Evolutionary conservation across 2,329 filamentous ascomycete genomes (phyloP), one percentile per base, ranked within the genome.

Genomic region (Macrophomina phaseolina): DNA sequence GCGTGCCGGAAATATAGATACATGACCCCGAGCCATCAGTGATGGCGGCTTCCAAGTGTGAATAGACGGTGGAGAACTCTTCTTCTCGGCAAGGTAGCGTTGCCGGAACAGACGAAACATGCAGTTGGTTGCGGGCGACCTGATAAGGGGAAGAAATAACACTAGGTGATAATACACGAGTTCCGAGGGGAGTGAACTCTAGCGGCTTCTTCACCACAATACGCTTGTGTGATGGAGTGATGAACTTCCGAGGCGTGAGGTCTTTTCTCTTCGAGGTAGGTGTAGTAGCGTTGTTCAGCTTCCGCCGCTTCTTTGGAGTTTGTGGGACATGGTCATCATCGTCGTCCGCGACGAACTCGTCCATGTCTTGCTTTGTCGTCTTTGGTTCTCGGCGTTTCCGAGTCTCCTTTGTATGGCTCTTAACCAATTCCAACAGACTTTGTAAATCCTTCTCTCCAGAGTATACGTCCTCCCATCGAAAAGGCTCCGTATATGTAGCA

Each of bases 1-100:
- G 95, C 0, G 94, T 98, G n/a, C 95, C 95, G 0, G 95, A 98
- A 68, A 99, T 99, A 80, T 99, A 99, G 75, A 99, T 98, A 78
- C 96, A 99, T 36, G 94, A 92, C 14, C 96, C 96, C 1, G 91
- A 92, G 18, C 94, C 95, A 71, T 97, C 94, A 14, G 91, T 91
- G 74, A 99, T 99, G 63, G 96, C 95, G 7, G 93, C 91, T 75
- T 97, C 94, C 40, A 99, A 89, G 77, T 98, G 93, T 4, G 92
- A 92, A 75, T 98, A 97, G 6, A 99, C 95, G 2, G 92, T 89
- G 9, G 90, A 88, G 78, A 99, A 99, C 76, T 99, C 96, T 40
- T 88, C 88, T 75, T 97, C 94, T 68, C 95, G 90, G 75, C 95
- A 98, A 9, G 95, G 95, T 5, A 99, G 85, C 52, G 92, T 92